These are phyloP conservation scores for Aspergillus sp. DNA, from an alignment of 2,329 filamentous ascomycete species.

Conservation along the genomic window DNA sequence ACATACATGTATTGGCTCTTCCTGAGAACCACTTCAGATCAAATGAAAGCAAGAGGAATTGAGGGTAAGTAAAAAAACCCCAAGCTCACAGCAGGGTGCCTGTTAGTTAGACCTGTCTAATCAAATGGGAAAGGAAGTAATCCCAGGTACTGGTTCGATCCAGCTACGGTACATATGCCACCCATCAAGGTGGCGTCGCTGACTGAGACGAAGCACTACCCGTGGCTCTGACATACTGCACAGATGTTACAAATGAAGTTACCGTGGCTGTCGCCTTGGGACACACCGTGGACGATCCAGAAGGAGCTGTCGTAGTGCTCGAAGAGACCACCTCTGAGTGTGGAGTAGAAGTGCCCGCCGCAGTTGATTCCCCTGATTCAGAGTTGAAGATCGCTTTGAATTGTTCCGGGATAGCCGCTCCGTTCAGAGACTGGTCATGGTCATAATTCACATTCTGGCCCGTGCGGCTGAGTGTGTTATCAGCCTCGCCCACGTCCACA, in stretches of 20 bases:
- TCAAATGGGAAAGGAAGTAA: background rate
- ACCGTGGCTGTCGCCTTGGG: conserved; percentile 17
- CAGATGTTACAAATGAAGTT: conserved; percentile 27
- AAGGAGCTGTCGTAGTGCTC: background rate
- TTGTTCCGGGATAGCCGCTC: conserved; percentile 40
- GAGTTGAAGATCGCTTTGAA: conserved; percentile 32
- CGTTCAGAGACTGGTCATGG: conserved; percentile 36
- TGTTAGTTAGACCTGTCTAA: conserved; percentile 1
- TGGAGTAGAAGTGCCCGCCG: background rate
- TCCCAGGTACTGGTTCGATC: background rate
- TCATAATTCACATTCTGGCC: conserved; percentile 23
- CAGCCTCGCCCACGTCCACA: conserved; percentile 37
- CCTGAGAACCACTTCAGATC: background rate
- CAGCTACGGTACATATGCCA: conserved; percentile 4
- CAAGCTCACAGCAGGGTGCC: background rate
- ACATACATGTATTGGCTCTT: background rate
- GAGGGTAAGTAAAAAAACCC: background rate
- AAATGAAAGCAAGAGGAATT: background rate
- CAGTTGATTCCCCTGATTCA: background rate
- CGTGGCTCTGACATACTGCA: conserved; percentile 19
- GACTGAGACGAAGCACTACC: background rate
- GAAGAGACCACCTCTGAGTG: background rate
- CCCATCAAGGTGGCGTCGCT: background rate
- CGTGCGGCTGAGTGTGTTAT: conserved; percentile 18
- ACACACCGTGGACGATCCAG: background rate